These are phyloP conservation scores for Microdochium nivale DNA, from an alignment of 2,329 filamentous ascomycete genomes.

Conservation along the genomic window DNA sequence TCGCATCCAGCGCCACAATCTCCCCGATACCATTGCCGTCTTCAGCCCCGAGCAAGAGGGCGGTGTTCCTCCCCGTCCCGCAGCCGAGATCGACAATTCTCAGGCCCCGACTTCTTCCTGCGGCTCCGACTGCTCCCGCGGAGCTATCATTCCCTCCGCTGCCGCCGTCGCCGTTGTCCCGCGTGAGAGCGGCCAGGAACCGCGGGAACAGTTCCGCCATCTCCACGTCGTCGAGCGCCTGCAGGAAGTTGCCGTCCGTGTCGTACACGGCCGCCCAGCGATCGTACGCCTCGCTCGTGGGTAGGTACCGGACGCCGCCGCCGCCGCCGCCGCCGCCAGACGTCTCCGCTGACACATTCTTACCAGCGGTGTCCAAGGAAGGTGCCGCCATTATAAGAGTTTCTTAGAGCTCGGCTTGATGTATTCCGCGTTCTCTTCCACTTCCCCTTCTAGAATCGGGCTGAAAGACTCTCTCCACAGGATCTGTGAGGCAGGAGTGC, in stretches of 20 bases:
- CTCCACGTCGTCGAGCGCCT: constrained; percentile 52
- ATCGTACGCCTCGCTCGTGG: constrained; percentile 23
- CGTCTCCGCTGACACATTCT: too few relatives aligned
- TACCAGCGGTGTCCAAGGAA: too few relatives aligned
- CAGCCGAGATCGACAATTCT: constrained; percentile 54
- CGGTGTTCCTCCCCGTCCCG: constrained; percentile 56
- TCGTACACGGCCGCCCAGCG: constrained; percentile 44
- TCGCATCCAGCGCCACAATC: constrained; percentile 47
- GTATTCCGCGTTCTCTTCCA: too few relatives aligned
- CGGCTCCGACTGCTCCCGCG: background rate
- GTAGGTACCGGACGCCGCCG: constrained; percentile 17
- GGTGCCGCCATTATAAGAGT: too few relatives aligned
- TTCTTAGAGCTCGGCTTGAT: too few relatives aligned
- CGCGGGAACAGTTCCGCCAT: constrained; percentile 39
- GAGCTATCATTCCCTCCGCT: background rate
- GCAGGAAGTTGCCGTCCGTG: constrained; percentile 57
- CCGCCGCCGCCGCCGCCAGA: background rate
- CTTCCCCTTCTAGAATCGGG: too few relatives aligned
- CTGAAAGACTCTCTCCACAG: too few relatives aligned
- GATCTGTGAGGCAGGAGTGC: too few relatives aligned
- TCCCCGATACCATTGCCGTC: constrained; percentile 12
- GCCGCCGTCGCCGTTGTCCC: background rate
- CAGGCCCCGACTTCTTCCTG: constrained; percentile 9
- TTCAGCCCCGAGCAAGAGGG: constrained; percentile 33
- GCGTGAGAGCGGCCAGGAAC: constrained; percentile 28